Evolutionary conservation across 202 grass and related monocot species (phyloP), one percentile per base, ranked within the genome.

Genomic region (Zizania palustris): DNA sequence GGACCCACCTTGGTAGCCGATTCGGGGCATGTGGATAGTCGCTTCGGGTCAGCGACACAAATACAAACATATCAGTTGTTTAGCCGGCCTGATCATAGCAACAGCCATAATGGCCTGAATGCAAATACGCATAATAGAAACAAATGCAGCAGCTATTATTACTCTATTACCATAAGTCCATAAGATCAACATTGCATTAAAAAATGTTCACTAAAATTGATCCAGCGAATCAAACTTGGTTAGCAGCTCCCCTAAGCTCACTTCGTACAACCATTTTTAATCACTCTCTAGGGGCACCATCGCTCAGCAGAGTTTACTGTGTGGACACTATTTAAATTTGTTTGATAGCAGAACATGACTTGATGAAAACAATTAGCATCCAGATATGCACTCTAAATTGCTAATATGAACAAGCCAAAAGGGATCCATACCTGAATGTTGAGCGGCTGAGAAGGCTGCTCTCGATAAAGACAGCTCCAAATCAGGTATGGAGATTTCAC

Each of bases 1-100:
- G 3, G 90, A 87, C 36, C 86, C 90, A 85, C 87, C 81, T 81
- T 85, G 90, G 77, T 97, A 90, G 37, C 86, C 90, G 79, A 97
- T 91, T 67, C 90, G 93, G 60, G 93, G 90, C 93, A 97, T 97
- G 79, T 93, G 93, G 59, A 97, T 76, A 41, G 76, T 83, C 61
- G 88, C 88, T 97, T 91, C 60, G 85, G 36, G 65, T 36, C 28
- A 28, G 28, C 1, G 28, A 45, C 70, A 59, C 63, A 82, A 19
- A 66, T 59, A 22, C 40, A 65, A 49, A 77, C 11, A 3, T 59
- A 72, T 67, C 50, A 78, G 82, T 28, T 28, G 28, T 28, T 28
- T 2, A 43, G 12, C 14, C 1, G 60, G 60, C 5, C 7, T 77
- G 11, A 66, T 35, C 28, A 28, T 1, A 28, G 28, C 28, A 28